Base-by-base conservation (phyloP, 1,284 basidiomycete genomes). In the Ustilago crameri region DNA sequence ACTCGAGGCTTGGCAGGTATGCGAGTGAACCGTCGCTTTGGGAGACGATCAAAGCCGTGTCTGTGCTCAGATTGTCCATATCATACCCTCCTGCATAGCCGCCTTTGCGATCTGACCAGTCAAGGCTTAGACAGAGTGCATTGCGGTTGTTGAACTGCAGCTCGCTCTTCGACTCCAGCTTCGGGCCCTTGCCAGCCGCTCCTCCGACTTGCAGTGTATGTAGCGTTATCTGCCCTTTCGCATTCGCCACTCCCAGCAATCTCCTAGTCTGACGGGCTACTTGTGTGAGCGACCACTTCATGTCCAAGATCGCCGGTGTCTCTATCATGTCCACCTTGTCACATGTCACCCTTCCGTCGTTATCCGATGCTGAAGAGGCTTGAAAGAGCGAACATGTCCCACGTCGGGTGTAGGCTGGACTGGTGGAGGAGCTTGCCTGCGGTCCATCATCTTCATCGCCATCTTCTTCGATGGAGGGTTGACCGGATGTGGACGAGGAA, bases 21-120 rank as follows among this genome's bases (percentile, higher is more conserved):
- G 75, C 78, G 0, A 83, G 61, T 23, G 67, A 75, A 3, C 81
- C 80, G 35, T 82, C 76, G 56, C 80, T 82, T 46, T 82, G 81
- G n/a, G 76, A 79, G 9, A 79, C 73, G 14, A 81, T 73, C 18
- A 77, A 32, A 10, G 64, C 47, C 1, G 75, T 72, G 20, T 69
- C 72, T 3, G 12, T 9, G 3, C 51, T 22, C 2, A 49, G 24
- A 4, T 44, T 42, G 0, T 3, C 14, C 22, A 37, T 30, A 24
- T 54, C 20, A 20, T 63, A 70, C 15, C 60, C 71, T 12, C 51
- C 49, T 7, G 17, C 10, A 20, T 41, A 48, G 17, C 68, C 61
- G 9, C 67, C 61, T 20, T 23, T 42, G 10, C 79, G 68, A 53
- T 80, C 74, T 1, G 75, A 75, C 68, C 75, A 83, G 63, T 83